phyloP scores from a whole-genome alignment of 2,329 filamentous ascomycete genomes.

The Ophiostoma tasmaniense region DNA sequence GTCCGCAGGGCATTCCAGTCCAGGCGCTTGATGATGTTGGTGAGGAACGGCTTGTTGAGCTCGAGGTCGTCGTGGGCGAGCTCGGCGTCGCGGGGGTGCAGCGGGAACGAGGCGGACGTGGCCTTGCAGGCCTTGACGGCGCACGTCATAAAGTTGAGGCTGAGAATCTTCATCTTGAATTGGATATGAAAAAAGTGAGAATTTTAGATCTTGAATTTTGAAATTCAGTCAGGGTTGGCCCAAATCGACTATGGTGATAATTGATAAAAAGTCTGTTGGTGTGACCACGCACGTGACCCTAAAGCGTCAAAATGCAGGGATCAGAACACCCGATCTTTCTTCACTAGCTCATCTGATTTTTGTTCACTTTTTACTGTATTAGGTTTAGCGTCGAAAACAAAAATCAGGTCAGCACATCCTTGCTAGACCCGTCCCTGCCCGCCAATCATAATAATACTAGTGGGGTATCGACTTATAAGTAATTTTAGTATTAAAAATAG shows the following conservation, averaged over 20 bases:
- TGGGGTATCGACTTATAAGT: too few species aligned
- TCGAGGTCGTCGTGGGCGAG: slow-evolving; percentile 78
- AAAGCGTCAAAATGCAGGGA: too few species aligned
- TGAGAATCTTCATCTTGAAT: slow-evolving; percentile 76
- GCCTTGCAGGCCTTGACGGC: slow-evolving; percentile 92
- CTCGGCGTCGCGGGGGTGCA: slow-evolving; percentile 88
- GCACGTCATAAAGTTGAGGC: slow-evolving; percentile 93
- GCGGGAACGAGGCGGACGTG: slow-evolving; percentile 68
- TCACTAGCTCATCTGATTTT: too few species aligned
- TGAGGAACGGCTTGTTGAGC: slow-evolving; percentile 69
- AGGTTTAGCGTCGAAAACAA: too few species aligned
- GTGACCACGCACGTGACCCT: neutral
- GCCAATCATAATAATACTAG: too few species aligned
- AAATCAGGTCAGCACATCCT: too few species aligned
- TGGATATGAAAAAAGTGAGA: neutral
- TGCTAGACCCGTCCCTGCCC: too few species aligned
- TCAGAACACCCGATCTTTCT: too few species aligned
- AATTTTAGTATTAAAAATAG: too few species aligned
- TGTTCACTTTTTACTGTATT: too few species aligned
- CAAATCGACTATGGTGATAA: neutral
- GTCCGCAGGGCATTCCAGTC: slow-evolving; percentile 77
- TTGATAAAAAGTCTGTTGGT: slow-evolving; percentile 2
- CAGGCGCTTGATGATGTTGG: slow-evolving; percentile 76
- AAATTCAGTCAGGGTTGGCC: neutral
- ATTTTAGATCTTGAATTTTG: neutral